Percentiles rank a stretch among this genome's conserved stretches.
Evolutionary conservation across 140 eudicot genomes (phyloP).

Genomic region (Bidens hawaiensis): DNA sequence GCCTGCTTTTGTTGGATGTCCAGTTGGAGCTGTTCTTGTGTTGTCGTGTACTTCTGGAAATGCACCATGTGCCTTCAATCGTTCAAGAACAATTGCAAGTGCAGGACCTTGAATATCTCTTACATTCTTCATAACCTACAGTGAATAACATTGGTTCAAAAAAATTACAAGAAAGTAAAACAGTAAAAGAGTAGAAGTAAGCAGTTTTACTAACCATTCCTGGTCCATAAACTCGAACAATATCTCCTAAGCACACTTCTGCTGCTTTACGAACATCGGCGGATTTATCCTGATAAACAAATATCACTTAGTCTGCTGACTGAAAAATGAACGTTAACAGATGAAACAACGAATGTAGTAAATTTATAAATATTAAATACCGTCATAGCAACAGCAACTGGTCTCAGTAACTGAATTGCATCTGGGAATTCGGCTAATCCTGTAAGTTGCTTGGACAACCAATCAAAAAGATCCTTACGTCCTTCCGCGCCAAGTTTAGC

Average conservation of each 20-base stretch:
- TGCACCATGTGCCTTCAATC: constrained; percentile 69
- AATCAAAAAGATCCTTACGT: constrained; percentile 95
- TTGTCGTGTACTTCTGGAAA: constrained; percentile 49
- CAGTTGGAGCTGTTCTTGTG: constrained; percentile 40
- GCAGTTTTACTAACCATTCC: constrained; percentile 49
- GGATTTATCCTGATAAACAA: constrained; percentile 75
- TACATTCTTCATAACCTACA: constrained; percentile 76
- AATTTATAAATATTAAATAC: constrained; percentile 29
- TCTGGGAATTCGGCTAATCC: constrained; percentile 72
- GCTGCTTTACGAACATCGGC: constrained; percentile 99
- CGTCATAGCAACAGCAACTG: constrained; percentile 86
- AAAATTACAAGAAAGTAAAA: not conserved
- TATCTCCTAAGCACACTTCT: constrained; percentile 79
- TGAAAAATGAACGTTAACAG: no score
- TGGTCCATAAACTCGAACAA: constrained; percentile 79
- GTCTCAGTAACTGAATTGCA: constrained; percentile 80
- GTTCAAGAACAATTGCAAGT: constrained; percentile 82
- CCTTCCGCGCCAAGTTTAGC: no score
- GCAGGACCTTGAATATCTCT: constrained; percentile 97
- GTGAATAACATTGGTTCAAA: constrained; percentile 7
- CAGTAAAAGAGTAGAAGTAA: not conserved
- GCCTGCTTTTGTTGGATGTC: constrained; percentile 42
- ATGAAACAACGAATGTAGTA: not conserved
- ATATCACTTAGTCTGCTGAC: not conserved
- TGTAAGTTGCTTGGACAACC: constrained; percentile 77